These are phyloP conservation scores for Nyctanthes arbortristis DNA, from an alignment of 257 asterid species.

Conservation along the genomic window DNA sequence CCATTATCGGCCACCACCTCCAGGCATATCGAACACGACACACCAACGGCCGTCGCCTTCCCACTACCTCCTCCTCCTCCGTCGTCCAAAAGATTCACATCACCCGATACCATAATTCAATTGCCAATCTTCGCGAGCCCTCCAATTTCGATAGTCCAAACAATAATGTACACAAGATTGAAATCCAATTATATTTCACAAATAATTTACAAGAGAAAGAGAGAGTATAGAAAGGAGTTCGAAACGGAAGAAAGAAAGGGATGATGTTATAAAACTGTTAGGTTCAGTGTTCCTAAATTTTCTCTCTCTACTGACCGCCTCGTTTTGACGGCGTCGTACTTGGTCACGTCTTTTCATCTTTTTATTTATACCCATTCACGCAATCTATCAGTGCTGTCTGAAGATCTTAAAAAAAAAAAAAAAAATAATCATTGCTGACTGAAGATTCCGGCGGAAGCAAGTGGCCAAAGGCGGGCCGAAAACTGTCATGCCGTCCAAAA, in stretches of 20 bases:
- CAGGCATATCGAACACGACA: conserved; percentile 81
- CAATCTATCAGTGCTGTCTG: too few relatives aligned
- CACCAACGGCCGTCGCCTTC: conserved; percentile 20
- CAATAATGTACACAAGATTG: not conserved
- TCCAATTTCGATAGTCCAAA: conserved; percentile 12
- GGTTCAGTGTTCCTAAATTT: not conserved
- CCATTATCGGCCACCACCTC: conserved; percentile 73
- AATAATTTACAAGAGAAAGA: not conserved
- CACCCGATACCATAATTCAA: conserved; percentile 23
- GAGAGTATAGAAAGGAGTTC: conserved; percentile 7
- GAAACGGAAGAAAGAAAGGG: conserved; percentile 2
- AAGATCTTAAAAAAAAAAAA: too few relatives aligned
- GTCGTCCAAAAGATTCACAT: conserved; percentile 7
- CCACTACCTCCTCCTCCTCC: conserved; percentile 16
- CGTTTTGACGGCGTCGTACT: not conserved
- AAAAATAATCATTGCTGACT: too few relatives aligned
- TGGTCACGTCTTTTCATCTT: too few relatives aligned
- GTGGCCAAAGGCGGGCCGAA: too few relatives aligned
- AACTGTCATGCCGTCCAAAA: too few relatives aligned
- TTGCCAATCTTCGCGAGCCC: conserved; percentile 1
- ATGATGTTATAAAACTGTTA: conserved; percentile 1
- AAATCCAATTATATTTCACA: not conserved
- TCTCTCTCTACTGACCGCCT: conserved; percentile 16
- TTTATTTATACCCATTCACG: too few relatives aligned
- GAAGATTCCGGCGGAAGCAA: too few relatives aligned